A percentile compares a stretch with the other conserved stretches of the same genome.
Evolutionary conservation across 2,329 filamentous ascomycete genomes (phyloP).

Genomic region (Xylaria polymorpha): DNA sequence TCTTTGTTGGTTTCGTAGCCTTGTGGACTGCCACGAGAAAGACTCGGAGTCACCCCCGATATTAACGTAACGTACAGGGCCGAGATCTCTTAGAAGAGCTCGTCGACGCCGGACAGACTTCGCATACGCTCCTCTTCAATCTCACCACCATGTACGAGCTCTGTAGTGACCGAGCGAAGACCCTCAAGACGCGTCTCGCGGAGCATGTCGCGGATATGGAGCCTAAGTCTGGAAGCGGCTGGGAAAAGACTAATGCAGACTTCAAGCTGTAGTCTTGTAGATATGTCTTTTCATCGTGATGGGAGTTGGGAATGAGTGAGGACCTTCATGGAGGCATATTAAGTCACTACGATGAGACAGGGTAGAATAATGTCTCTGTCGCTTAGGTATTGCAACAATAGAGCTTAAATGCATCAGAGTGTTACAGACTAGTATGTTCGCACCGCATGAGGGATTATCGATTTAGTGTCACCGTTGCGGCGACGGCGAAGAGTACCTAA

Average conservation of each 20-base stretch:
- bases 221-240: constrained; percentile 65
- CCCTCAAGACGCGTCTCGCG: constrained; percentile 76
- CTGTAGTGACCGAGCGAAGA: constrained; percentile 79
- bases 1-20: background rate
- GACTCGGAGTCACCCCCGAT: background rate
- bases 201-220: constrained; percentile 73
- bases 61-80: constrained; percentile 59
- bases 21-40: background rate
- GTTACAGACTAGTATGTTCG: background rate
- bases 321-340: background rate
- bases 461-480: background rate
- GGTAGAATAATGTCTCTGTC: background rate
- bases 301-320: background rate
- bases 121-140: constrained; percentile 88
- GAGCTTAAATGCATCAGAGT: background rate
- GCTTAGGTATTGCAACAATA: background rate
- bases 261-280: constrained; percentile 74
- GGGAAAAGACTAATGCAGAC: constrained; percentile 77
- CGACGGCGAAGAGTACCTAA: background rate
- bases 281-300: background rate
- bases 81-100: constrained; percentile 74
- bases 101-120: constrained; percentile 71
- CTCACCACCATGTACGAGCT: constrained; percentile 91
- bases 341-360: background rate
- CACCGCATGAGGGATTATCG: background rate